Percentiles rank a stretch among this genome's conserved stretches.
Evolutionary conservation across 139 green algal species (phyloP).

Genomic region (Pleodorina starrii): DNA sequence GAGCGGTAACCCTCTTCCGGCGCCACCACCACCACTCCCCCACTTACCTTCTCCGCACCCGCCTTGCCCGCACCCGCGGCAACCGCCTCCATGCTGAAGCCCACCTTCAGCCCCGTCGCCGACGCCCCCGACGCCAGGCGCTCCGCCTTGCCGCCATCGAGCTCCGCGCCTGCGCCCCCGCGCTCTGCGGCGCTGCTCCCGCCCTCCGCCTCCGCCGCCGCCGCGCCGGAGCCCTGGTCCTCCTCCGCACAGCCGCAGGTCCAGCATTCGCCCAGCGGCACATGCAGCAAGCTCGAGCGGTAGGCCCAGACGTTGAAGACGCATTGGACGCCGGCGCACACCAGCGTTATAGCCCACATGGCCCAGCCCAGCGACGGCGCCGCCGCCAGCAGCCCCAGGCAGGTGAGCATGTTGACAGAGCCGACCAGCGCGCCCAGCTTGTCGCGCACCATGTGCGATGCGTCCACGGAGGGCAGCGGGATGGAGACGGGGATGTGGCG

Average conservation of each 20-base stretch:
- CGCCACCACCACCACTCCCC: too few species aligned
- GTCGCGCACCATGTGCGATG: slow-evolving; percentile 49
- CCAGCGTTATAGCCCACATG: slow-evolving; percentile 62
- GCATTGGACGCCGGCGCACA: slow-evolving; percentile 51
- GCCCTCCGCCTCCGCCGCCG: too few species aligned
- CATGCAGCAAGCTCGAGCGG: neutral
- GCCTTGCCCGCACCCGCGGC: too few species aligned
- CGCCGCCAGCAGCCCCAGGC: slow-evolving; percentile 61
- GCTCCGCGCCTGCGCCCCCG: too few species aligned
- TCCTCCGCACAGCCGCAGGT: slow-evolving; percentile 17
- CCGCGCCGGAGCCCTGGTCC: too few species aligned
- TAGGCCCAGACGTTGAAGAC: slow-evolving; percentile 51
- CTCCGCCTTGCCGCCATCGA: too few species aligned
- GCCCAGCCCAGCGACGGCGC: slow-evolving; percentile 56
- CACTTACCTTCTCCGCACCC: too few species aligned
- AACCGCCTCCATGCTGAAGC: too few species aligned
- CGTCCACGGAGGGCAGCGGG: slow-evolving; percentile 52
- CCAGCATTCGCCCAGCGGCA: slow-evolving; percentile 25
- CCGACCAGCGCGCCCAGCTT: slow-evolving; percentile 49
- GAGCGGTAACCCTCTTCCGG: too few species aligned
- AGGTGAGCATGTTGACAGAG: slow-evolving; percentile 48
- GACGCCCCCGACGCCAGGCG: too few species aligned
- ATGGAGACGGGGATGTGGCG: slow-evolving; percentile 32
- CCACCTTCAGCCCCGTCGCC: too few species aligned
- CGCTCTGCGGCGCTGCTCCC: too few species aligned